Conservation (phyloP, 768 basidiomycete species). For the Pulveroboletus sp. region DNA sequence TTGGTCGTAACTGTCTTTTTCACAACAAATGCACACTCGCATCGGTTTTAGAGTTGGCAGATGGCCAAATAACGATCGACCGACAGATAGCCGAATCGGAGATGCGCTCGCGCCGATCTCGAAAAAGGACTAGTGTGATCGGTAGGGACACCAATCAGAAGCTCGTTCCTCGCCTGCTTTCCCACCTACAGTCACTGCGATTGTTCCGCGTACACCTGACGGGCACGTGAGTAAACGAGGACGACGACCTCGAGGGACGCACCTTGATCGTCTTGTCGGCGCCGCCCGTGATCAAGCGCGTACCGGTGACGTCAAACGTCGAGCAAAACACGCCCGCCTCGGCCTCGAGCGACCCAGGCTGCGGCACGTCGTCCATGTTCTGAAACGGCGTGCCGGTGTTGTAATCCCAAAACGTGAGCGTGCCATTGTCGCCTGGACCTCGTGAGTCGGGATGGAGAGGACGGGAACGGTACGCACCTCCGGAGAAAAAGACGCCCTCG, state of each 20-base stretch:
- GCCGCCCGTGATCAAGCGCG: conserved; percentile 88
- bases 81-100: too few relatives aligned
- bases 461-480: conserved; percentile 51
- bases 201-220: conserved; percentile 71
- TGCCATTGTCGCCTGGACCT: conserved; percentile 87
- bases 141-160: too few relatives aligned
- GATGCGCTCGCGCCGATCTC: too few relatives aligned
- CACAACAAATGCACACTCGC: too few relatives aligned
- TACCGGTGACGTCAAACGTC: conserved; percentile 94
- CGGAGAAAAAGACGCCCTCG: conserved; percentile 96
- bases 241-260: not conserved
- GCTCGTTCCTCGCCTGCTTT: too few relatives aligned
- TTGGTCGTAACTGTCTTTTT: too few relatives aligned
- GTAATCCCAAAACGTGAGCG: conserved; percentile 92
- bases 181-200: conserved; percentile 42
- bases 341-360: conserved; percentile 96
- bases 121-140: too few relatives aligned
- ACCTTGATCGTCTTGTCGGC: conserved; percentile 99
- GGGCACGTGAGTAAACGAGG: not conserved
- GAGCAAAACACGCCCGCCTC: conserved; percentile 97
- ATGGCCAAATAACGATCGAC: too few relatives aligned
- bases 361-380: conserved; percentile 87
- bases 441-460: too few relatives aligned
- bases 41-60: too few relatives aligned
- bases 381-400: conserved; percentile 94